These are phyloP conservation scores for Candida labiduridarum DNA, from an alignment of 1,139 yeast species.

Conservation along the genomic window DNA sequence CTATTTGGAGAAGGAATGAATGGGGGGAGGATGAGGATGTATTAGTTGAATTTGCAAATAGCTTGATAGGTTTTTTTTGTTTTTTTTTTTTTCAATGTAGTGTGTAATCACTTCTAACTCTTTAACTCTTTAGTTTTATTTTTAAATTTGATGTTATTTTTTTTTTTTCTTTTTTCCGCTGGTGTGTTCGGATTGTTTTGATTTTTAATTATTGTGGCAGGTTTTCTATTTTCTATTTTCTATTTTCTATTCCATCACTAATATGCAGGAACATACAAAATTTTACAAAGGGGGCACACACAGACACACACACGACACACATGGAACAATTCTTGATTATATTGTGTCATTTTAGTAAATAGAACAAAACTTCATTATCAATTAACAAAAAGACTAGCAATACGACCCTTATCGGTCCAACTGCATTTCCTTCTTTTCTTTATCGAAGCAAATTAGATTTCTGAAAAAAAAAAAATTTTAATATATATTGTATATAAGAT, in stretches of 20 bases:
- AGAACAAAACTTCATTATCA: background rate
- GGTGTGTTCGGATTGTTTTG: constrained; percentile 3
- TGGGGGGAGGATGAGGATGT: background rate
- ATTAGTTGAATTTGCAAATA: background rate
- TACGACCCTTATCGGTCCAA: no score
- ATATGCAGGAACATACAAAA: background rate
- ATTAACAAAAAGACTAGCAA: no score
- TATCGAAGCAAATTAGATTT: no score
- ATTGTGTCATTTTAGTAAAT: no score
- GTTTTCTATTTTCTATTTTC: background rate
- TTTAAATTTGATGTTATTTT: background rate
- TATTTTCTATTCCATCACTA: background rate
- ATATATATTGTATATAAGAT: no score
- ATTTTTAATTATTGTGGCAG: constrained; percentile 6
- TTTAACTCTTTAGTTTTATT: background rate
- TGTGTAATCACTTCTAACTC: no score
- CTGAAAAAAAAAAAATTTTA: no score
- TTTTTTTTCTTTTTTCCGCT: background rate
- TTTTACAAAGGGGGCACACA: no score
- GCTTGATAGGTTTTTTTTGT: background rate
- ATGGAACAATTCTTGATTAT: no score
- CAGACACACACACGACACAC: no score
- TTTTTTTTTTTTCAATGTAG: background rate
- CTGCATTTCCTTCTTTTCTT: no score
- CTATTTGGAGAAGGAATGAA: no score